Conservation (phyloP, 495 filamentous ascomycete species). For the Tuber calosporum region DNA sequence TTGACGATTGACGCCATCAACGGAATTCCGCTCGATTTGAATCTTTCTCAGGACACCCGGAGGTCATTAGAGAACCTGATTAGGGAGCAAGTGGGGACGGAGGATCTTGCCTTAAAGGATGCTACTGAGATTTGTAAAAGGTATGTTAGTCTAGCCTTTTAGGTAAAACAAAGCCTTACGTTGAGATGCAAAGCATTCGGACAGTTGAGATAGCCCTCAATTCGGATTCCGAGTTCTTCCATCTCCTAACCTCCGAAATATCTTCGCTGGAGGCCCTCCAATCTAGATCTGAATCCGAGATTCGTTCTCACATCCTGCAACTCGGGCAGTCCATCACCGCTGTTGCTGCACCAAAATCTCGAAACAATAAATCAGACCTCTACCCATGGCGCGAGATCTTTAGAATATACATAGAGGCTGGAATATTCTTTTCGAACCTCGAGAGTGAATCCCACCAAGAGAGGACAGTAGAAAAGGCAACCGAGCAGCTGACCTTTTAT, state of each 20-base stretch:
- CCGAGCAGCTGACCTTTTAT: slow-evolving; percentile 54
- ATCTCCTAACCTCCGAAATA: slow-evolving; percentile 56
- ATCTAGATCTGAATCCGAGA: slow-evolving; percentile 49
- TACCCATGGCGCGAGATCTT: slow-evolving; percentile 68
- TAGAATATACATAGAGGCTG: slow-evolving; percentile 59
- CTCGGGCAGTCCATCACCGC: slow-evolving; percentile 54
- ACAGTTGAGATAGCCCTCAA: slow-evolving; percentile 58
- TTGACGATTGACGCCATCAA: slow-evolving; percentile 52
- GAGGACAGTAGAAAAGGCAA: slow-evolving; percentile 50
- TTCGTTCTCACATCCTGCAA: slow-evolving; percentile 50
- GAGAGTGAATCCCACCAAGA: slow-evolving; percentile 53
- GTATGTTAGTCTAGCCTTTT: background rate
- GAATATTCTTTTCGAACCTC: slow-evolving; percentile 65
- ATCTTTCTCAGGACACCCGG: slow-evolving; percentile 51
- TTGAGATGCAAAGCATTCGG: background rate
- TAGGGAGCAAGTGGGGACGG: slow-evolving; percentile 24
- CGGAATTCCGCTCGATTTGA: slow-evolving; percentile 50
- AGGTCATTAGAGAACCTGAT: slow-evolving; percentile 50
- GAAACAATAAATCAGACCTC: slow-evolving; percentile 53
- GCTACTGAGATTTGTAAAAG: background rate
- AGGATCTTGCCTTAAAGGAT: background rate
- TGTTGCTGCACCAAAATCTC: slow-evolving; percentile 53
- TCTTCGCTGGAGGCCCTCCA: slow-evolving; percentile 56
- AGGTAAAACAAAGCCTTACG: background rate
- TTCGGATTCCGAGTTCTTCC: slow-evolving; percentile 63